These are phyloP conservation scores for Graphilbum ipis-grandicollis DNA, from an alignment of 2,329 filamentous ascomycete species.

Conservation along the genomic window DNA sequence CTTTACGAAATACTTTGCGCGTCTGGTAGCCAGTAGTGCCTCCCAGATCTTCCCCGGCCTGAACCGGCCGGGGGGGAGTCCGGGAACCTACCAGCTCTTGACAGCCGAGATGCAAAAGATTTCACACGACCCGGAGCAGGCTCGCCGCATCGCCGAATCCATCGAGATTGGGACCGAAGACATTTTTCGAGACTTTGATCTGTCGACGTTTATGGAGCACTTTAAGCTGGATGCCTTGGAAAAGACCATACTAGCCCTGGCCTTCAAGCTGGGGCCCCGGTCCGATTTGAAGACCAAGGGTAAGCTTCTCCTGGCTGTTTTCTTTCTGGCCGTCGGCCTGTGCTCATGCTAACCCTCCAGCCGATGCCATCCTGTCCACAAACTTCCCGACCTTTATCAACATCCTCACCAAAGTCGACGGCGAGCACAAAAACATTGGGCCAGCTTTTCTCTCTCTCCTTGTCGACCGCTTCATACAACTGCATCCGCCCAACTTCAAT, in stretches of 20 bases:
- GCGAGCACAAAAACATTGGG: slow-evolving; percentile 47
- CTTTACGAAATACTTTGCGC: slow-evolving; percentile 87
- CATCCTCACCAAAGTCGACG: slow-evolving; percentile 49
- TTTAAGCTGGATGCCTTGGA: slow-evolving; percentile 83
- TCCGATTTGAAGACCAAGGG: slow-evolving; percentile 80
- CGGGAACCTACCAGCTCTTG: slow-evolving; percentile 71
- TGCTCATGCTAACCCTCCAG: slow-evolving; percentile 32
- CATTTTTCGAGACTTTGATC: slow-evolving; percentile 86
- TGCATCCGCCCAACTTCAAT: slow-evolving; percentile 74
- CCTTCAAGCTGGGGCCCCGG: slow-evolving; percentile 70
- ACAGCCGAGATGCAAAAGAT: slow-evolving; percentile 76
- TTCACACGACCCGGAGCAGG: slow-evolving; percentile 61
- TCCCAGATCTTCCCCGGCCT: slow-evolving; percentile 74
- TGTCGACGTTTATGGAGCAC: slow-evolving; percentile 89
- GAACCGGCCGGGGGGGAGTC: slow-evolving; percentile 54
- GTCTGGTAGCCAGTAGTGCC: slow-evolving; percentile 81
- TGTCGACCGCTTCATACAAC: slow-evolving; percentile 72
- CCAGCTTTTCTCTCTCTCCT: slow-evolving; percentile 60
- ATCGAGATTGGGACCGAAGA: slow-evolving; percentile 85
- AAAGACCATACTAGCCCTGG: slow-evolving; percentile 73
- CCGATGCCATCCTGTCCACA: slow-evolving; percentile 74
- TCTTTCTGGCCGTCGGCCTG: slow-evolving; percentile 19
- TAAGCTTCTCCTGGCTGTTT: slow-evolving; percentile 21
- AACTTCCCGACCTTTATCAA: slow-evolving; percentile 65
- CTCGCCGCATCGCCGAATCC: slow-evolving; percentile 80